Percentiles rank a stretch among this genome's conserved stretches.
Conservation (phyloP, 1,284 basidiomycete genomes). For the Meripilus lineatus region DNA sequence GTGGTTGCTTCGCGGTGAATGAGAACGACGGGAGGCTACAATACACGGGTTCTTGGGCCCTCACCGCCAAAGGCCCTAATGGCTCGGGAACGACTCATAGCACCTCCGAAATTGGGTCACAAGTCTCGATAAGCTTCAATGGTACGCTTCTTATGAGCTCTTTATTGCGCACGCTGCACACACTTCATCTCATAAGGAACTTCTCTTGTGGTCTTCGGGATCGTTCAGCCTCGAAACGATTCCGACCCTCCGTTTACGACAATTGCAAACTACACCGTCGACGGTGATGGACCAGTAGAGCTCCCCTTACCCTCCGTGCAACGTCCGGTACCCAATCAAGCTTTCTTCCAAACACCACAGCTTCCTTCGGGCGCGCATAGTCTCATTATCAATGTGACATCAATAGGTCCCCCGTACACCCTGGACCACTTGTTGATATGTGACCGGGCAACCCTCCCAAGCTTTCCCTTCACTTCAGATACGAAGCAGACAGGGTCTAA, state of each 20-base stretch:
- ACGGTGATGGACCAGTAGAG: conserved; percentile 26
- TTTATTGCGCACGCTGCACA: background rate
- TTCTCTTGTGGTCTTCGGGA: conserved; percentile 39
- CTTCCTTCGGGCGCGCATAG: conserved; percentile 29
- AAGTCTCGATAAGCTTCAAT: conserved; percentile 31
- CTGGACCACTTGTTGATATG: conserved; percentile 32
- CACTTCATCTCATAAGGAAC: conserved; percentile 26
- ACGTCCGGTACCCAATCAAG: conserved; percentile 32
- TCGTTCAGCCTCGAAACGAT: conserved; percentile 33
- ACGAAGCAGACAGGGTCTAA: background rate
- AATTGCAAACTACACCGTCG: conserved; percentile 35
- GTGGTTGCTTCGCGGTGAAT: too few species aligned
- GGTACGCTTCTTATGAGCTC: conserved; percentile 23
- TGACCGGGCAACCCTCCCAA: conserved; percentile 12
- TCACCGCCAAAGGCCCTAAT: conserved; percentile 19
- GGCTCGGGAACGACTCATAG: conserved; percentile 13
- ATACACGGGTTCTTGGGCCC: conserved; percentile 33
- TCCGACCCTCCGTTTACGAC: conserved; percentile 32
- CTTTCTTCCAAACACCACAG: conserved; percentile 33
- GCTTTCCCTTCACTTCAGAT: conserved; percentile 17
- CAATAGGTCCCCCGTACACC: conserved; percentile 31
- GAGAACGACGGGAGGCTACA: conserved; percentile 17
- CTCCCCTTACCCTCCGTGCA: conserved; percentile 32
- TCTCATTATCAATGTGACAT: conserved; percentile 34
- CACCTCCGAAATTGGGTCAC: conserved; percentile 17